Conservation (phyloP, 2,329 filamentous ascomycete genomes). For the Nemania sp. region DNA sequence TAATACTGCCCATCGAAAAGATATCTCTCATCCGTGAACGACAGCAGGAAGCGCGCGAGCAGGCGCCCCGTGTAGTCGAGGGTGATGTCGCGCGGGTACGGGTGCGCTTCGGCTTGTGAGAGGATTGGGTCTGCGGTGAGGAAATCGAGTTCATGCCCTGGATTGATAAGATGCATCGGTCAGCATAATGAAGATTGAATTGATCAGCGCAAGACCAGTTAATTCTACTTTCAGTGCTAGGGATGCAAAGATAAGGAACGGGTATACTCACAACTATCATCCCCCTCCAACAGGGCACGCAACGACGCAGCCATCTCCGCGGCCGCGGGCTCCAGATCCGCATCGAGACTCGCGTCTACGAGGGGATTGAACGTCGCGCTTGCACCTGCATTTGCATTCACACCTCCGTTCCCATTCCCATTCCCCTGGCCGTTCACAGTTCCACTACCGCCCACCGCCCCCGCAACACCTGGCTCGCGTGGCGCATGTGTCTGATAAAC, state of each 20-base stretch:
- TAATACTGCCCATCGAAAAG: constrained; percentile 48
- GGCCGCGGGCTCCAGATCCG: constrained; percentile 51
- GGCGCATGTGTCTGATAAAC: constrained; percentile 59
- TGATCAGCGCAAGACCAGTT: too few relatives aligned
- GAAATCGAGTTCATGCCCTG: constrained; percentile 49
- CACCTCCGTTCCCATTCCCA: too few relatives aligned
- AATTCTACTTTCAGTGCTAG: too few relatives aligned
- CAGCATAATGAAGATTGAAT: too few relatives aligned
- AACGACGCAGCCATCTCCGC: constrained; percentile 51
- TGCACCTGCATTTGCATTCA: neutral
- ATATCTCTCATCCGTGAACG: constrained; percentile 54
- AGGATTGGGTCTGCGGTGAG: constrained; percentile 52
- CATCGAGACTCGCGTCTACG: constrained; percentile 47
- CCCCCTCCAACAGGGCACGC: constrained; percentile 47
- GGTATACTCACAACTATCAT: constrained; percentile 48
- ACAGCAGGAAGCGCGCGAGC: constrained; percentile 57
- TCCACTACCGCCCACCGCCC: neutral
- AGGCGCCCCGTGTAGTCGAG: constrained; percentile 57
- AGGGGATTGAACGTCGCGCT: constrained; percentile 56
- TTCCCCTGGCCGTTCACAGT: neutral
- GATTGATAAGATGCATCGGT: neutral
- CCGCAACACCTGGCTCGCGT: constrained; percentile 46
- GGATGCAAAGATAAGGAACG: too few relatives aligned
- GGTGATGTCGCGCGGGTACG: constrained; percentile 52
- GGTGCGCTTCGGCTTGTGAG: constrained; percentile 49